Base-by-base conservation (phyloP, 2,329 filamentous ascomycete genomes). In the Gaeumannomyces tritici region DNA sequence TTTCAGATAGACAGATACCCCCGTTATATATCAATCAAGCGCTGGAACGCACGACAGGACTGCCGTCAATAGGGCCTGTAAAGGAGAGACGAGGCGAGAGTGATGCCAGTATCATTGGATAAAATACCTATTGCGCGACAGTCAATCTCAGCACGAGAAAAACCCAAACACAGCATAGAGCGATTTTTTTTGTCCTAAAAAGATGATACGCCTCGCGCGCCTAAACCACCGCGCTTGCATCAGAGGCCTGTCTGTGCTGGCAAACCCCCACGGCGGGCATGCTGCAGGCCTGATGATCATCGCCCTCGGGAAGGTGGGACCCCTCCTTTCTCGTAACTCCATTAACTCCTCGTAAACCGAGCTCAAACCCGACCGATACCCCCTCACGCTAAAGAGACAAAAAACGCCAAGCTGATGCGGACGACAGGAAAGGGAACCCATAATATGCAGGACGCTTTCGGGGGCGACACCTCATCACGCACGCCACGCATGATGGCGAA, bases 341-440 rank as follows among this genome's bases (percentile, higher is more conserved):
- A 18, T 58, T 58, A 58, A 58, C 56, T 58, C 56, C 56, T n/a
- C 56, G 56, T 29, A 58, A 18, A 29, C 56, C 56, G 56, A 58
- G 21, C 56, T 12, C 18, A 58, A 29, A n/a, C 56, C 56, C 24
- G 27, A 29, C 55, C 31, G 4, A 31, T 31, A 31, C 29, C 29
- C 21, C 55, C 21, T 26, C 13, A 2, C 55, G 12, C 55, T 4
- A 24, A 33, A 33, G 9, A 33, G 5, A 11, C 6, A 18, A n/a
- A 47, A 51, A 51, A 51, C 42, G 24, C 55, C 55, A 12, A 56
- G 27, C 24, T 7, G 12, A 29, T 56, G 55, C 26, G 27, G 55
- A 29, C 4, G 2, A 26, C 27, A 56, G 3, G 24, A 56, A 2
- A 28, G 9, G 2, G 13, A 26, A 6, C 15, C n/a, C 54, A 55